phyloP scores from a whole-genome alignment of 148 eudicot genomes.

The Bassia scoparia region DNA sequence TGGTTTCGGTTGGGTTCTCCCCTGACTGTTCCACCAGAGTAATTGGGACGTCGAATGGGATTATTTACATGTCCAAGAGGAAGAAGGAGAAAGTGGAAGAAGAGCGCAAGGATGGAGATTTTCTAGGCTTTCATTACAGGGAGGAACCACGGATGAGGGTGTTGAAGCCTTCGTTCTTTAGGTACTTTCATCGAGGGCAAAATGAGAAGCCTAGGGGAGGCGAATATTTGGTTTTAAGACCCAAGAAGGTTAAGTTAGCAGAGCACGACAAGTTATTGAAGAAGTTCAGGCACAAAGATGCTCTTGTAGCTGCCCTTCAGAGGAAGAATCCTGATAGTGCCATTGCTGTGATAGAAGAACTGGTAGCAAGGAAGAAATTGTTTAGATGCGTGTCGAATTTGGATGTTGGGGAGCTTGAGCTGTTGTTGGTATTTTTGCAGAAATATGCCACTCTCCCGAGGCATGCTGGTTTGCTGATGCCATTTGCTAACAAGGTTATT shows the following conservation, averaged over 20 bases:
- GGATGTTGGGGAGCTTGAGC: conserved; percentile 64
- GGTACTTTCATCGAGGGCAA: conserved; percentile 88
- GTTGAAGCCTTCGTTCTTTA: conserved; percentile 60
- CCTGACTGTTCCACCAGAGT: conserved; percentile 69
- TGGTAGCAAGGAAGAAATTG: conserved; percentile 77
- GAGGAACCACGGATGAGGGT: conserved; percentile 46
- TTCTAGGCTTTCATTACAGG: conserved; percentile 34
- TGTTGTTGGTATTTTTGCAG: conserved; percentile 61
- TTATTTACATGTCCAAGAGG: conserved; percentile 67
- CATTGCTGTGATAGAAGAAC: conserved; percentile 88
- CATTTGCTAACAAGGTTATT: conserved; percentile 68
- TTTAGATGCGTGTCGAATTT: conserved; percentile 59
- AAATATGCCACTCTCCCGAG: conserved; percentile 67
- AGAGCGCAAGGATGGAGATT: conserved; percentile 20
- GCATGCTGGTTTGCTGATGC: conserved; percentile 60
- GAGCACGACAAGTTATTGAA: conserved; percentile 81
- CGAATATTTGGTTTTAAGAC: conserved; percentile 57
- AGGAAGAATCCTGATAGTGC: conserved; percentile 63
- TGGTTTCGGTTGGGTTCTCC: conserved; percentile 76
- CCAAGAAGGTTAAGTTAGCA: conserved; percentile 63
- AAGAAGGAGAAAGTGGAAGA: conserved; percentile 43
- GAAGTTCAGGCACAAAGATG: conserved; percentile 94
- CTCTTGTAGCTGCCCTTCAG: conserved; percentile 63
- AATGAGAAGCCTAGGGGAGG: conserved; percentile 73
- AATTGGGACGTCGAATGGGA: conserved; percentile 82